Evolutionary conservation across 164 flowering plant species (phyloP), one percentile per base, ranked within the genome.

Genomic region (Santalum album): DNA sequence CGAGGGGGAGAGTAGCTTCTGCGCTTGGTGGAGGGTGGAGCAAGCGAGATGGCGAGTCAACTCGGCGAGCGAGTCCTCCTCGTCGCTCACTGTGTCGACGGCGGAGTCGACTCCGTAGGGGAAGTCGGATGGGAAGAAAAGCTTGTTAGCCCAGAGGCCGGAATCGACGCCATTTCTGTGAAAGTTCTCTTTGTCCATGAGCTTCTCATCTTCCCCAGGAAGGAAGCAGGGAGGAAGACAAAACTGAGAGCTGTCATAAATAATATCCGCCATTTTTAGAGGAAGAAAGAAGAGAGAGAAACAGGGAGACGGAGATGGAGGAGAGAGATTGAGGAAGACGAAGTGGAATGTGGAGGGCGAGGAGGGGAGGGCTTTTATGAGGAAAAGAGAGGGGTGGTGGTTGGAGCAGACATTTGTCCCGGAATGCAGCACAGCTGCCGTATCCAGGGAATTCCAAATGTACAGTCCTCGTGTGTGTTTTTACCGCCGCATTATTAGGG

Each of bases 31-130:
- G 25, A 59, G 38, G 32, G 69, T 15, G 46, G 69, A 55, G 42
- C 42, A 16, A 55, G 78, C 59, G 12, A 81, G 55, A 7, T 72
- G 68, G 17, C 71, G 82, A 51, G 75, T 66, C 39, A 81, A 54
- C 56, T 59, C 70, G 12, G 76, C 63, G 15, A 75, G 45, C 34
- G 66, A 62, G 26, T 75, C 84, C 5, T 75, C 83, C 46, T 77
- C 82, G 50, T 46, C 50, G 56, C 64, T 67, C 68, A 69, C 80
- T 0, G 65, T 43, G 10, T n/a, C 58, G 78, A 72, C n/a, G n/a
- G n/a, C n/a, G n/a, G 49, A 45, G 49, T 45, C 49, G 25, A 20
- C 20, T 1, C 25, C 25, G 49, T 22, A 22, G 2, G 49, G 49
- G 21, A 45, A 45, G 1, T 42, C 45, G 45, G 45, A 2, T 6